Base-by-base conservation (phyloP, 2,329 filamentous ascomycete species). In the Rhexocercosporidium sp. region DNA sequence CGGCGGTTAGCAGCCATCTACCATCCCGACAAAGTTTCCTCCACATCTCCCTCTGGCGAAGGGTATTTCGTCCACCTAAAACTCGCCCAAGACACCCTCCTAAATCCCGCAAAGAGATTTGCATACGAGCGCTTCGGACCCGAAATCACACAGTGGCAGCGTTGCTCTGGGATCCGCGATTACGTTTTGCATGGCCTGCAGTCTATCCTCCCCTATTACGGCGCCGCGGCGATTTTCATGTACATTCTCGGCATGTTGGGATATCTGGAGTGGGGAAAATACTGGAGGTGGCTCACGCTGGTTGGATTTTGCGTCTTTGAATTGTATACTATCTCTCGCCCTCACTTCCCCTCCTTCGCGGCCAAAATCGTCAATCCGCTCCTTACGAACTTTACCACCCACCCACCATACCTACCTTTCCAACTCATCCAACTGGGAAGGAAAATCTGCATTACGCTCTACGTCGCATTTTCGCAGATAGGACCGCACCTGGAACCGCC, bases 101-200 rank as follows among this genome's bases (percentile, higher is more conserved):
- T 88, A n/a, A 89, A 96, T 75, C 88, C 92, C 2, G 89, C 88
- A 0, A 89, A 87, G 75, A 86, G 93, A 65, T 97, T 96, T 77
- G 94, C 93, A 8, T 97, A 97, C 80, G 93, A 97, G 77, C 89
- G 93, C 57, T 94, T 97, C 77, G 94, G 94, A 0, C 90, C 92
- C 0, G 87, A 88, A 31, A 84, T 94, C 22, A 78, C 90, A 14
- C 77, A 78, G 9, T 95, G 90, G 90, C 82, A 85, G 70, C 83
- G 86, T 70, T 91, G 88, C 79, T 81, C 84, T 62, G 92, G 91
- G 0, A 81, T 92, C 65, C 85, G 86, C 67, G 94, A 97, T 77
- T 97, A 87, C 77, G 82, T 96, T 57, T 82, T 86, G 62, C 82
- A 84, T 16, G 94, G 92, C 64, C 81, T 92, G n/a, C 84, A 86